Evolutionary conservation across 1,284 basidiomycete species (phyloP).

Genomic region (Ceratobasidium sp.): DNA sequence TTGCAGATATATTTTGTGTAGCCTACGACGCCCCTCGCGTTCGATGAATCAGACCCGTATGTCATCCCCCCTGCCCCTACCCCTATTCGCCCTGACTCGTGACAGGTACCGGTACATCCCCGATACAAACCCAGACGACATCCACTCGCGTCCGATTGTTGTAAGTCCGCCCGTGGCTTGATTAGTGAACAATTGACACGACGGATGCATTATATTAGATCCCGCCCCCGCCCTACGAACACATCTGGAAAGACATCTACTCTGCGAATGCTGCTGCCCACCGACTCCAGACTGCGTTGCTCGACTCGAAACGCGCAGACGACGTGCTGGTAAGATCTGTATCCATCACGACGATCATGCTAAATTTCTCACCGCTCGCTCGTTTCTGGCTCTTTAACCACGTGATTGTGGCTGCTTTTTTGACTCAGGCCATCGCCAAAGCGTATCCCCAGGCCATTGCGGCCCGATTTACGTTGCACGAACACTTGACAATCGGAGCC

Average conservation of each 20-base stretch:
- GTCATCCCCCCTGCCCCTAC: conserved; percentile 22
- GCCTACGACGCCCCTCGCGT: conserved; percentile 28
- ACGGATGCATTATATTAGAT: conserved; percentile 10
- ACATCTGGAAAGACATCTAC: conserved; percentile 32
- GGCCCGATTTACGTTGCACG: conserved; percentile 23
- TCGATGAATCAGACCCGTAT: conserved; percentile 24
- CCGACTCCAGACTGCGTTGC: conserved; percentile 1
- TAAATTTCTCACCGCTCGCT: conserved; percentile 25
- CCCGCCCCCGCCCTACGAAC: conserved; percentile 26
- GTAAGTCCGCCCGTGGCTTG: not conserved
- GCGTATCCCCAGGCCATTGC: conserved; percentile 17
- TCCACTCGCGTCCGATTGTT: conserved; percentile 12
- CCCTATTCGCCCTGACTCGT: conserved; percentile 31
- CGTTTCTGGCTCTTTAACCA: conserved; percentile 17
- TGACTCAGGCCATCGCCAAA: conserved; percentile 21
- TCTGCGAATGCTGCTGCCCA: conserved; percentile 4
- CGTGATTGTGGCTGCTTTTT: not conserved
- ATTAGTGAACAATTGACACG: no score
- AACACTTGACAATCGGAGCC: conserved; percentile 4
- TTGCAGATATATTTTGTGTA: not conserved
- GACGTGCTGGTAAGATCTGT: conserved; percentile 18
- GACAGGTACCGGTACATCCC: conserved; percentile 4
- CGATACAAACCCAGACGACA: conserved; percentile 5
- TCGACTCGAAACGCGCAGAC: conserved; percentile 14
- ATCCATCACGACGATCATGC: conserved; percentile 11